Percentiles rank a stretch among this genome's conserved stretches.
These are phyloP conservation scores for Neurospora intermedia DNA, from an alignment of 495 filamentous ascomycete species.

Conservation along the genomic window DNA sequence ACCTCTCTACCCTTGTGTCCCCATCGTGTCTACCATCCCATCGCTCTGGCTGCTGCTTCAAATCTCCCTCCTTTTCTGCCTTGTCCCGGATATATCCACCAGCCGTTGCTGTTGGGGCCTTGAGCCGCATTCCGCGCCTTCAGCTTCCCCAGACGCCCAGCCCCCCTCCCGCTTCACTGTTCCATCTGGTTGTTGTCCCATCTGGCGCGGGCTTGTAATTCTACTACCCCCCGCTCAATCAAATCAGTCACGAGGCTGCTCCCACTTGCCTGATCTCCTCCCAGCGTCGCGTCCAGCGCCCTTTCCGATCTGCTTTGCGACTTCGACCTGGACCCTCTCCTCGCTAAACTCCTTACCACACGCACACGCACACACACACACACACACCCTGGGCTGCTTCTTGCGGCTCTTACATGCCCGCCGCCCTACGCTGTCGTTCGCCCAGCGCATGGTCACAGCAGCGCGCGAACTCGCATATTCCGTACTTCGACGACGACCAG, in stretches of 20 bases:
- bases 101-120: background rate
- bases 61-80: background rate
- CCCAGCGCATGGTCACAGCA: conserved; percentile 15
- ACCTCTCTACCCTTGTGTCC: background rate
- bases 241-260: conserved; percentile 20
- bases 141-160: conserved; percentile 2
- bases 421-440: conserved; percentile 10
- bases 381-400: conserved; percentile 12
- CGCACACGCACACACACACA: background rate
- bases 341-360: conserved; percentile 6
- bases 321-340: conserved; percentile 5
- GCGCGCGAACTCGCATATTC: conserved; percentile 3
- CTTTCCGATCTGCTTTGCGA: conserved; percentile 9
- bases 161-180: conserved; percentile 8
- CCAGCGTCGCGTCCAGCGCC: conserved; percentile 1
- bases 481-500: background rate
- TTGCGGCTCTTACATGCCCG: conserved; percentile 23
- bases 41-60: background rate
- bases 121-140: background rate
- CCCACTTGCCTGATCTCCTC: conserved; percentile 13
- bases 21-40: background rate
- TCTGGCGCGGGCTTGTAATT: conserved; percentile 11
- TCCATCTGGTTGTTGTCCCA: background rate
- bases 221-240: conserved; percentile 21
- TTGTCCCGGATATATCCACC: background rate